Conservation (phyloP, 345 rosid genomes). For the Murraya paniculata region DNA sequence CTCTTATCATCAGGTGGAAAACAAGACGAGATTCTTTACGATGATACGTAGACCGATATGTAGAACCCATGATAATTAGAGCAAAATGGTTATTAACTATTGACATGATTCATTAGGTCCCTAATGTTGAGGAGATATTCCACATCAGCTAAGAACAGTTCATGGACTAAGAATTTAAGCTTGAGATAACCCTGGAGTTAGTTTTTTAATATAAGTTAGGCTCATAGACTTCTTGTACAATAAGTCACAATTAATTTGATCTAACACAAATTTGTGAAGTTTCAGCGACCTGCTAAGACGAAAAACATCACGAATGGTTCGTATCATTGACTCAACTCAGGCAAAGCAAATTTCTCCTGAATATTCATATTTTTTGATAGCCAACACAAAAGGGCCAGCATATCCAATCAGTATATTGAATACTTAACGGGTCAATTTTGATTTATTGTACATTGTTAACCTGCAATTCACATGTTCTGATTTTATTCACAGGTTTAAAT, state of each 20-base stretch:
- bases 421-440: neutral
- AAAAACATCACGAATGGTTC: neutral
- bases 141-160: no score
- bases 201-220: no score
- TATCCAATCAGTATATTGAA: neutral
- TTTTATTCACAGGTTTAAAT: no score
- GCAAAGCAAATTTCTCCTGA: neutral
- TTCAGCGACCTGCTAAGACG: neutral
- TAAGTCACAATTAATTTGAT: neutral
- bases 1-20: no score
- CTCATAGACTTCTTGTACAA: neutral
- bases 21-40: no score
- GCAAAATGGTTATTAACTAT: neutral
- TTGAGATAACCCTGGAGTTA: no score
- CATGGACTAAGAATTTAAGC: no score
- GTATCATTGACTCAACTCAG: neutral
- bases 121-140: no score
- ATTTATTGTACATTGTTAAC: neutral
- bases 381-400: neutral
- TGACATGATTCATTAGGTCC: neutral
- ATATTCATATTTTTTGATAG: neutral
- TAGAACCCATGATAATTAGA: neutral
- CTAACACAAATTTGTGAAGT: neutral
- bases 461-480: neutral
- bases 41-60: neutral